Conservation (phyloP, 2,329 filamentous ascomycete species). For the Helotiales sp. region DNA sequence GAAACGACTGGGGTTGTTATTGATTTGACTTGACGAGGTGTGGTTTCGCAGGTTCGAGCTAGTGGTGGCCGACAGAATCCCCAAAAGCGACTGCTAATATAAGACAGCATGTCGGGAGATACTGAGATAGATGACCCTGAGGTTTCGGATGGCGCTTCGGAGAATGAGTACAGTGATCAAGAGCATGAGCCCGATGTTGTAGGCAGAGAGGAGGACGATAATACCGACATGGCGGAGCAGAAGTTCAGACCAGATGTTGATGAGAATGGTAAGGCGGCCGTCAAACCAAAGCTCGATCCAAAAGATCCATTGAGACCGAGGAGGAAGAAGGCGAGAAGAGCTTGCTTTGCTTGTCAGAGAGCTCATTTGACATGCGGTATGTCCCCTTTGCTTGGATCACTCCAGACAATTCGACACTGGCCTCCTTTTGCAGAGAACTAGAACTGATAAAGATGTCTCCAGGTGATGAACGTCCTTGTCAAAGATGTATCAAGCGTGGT, state of each 20-base stretch:
- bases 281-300: conserved; percentile 67
- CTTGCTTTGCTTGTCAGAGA: conserved; percentile 95
- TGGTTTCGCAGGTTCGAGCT: conserved; percentile 33
- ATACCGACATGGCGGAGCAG: conserved; percentile 35
- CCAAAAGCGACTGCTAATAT: conserved; percentile 19
- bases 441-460: conserved; percentile 13
- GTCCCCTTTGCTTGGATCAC: conserved; percentile 43
- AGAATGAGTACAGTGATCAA: conserved; percentile 38
- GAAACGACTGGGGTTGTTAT: conserved; percentile 23
- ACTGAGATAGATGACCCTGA: conserved; percentile 37
- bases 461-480: conserved; percentile 95
- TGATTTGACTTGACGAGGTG: conserved; percentile 31
- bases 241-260: conserved; percentile 33
- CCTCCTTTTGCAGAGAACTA: neutral
- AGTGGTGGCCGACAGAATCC: conserved; percentile 19
- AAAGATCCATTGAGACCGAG: conserved; percentile 90
- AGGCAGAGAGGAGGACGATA: conserved; percentile 35
- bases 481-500: conserved; percentile 90
- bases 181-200: conserved; percentile 33
- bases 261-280: conserved; percentile 32
- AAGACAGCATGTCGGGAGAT: conserved; percentile 38
- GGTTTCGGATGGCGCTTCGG: conserved; percentile 36
- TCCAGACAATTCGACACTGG: conserved; percentile 7
- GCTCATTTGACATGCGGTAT: conserved; percentile 98
- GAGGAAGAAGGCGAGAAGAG: conserved; percentile 92